Conservation (phyloP, 2,329 filamentous ascomycete genomes). For the Apiospora pterosperma region DNA sequence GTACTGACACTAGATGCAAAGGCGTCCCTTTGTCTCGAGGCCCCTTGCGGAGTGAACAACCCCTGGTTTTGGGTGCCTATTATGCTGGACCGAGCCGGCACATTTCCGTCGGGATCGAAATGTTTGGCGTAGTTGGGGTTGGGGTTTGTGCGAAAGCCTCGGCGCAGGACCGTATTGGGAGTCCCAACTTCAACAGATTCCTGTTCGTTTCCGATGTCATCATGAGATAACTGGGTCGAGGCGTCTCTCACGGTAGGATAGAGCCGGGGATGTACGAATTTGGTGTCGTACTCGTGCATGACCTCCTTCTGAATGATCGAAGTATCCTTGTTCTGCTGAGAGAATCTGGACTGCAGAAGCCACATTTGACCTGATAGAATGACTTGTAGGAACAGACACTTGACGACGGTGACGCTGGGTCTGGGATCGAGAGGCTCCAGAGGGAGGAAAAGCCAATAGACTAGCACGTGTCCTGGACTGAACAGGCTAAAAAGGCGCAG, state of each 20-base stretch:
- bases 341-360: conserved; percentile 69
- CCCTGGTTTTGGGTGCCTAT: conserved; percentile 32
- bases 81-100: conserved; percentile 31
- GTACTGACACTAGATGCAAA: conserved; percentile 24
- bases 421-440: conserved; percentile 70
- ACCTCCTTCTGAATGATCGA: conserved; percentile 87
- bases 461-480: conserved; percentile 86
- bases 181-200: conserved; percentile 48
- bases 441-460: conserved; percentile 87
- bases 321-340: conserved; percentile 81
- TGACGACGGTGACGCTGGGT: conserved; percentile 83
- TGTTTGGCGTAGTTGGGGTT: conserved; percentile 77
- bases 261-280: conserved; percentile 89
- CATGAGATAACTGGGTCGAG: conserved; percentile 69
- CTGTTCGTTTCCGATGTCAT: conserved; percentile 36
- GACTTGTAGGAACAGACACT: conserved; percentile 70
- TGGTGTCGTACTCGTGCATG: conserved; percentile 91
- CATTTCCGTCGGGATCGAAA: conserved; percentile 60
- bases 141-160: conserved; percentile 75
- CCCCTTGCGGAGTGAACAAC: conserved; percentile 38
- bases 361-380: conserved; percentile 76
- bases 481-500: conserved; percentile 85
- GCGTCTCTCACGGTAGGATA: conserved; percentile 76
- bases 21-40: conserved; percentile 29
- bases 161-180: conserved; percentile 62